Evolutionary conservation across 2,329 filamentous ascomycete species (phyloP).

Genomic region (Trichoderma oligosporum): DNA sequence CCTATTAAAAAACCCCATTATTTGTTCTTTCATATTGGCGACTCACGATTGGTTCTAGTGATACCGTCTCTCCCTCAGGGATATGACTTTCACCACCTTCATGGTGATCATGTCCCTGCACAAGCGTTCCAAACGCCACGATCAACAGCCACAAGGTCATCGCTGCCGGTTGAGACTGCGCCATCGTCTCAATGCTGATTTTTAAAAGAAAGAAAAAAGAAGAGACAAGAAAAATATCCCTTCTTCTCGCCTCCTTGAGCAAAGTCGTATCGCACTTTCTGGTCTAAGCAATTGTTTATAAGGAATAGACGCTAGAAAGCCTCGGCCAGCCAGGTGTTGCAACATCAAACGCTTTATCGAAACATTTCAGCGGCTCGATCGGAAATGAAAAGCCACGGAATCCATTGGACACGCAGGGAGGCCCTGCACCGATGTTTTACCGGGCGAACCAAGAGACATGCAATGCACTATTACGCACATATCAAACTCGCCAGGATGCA

Average conservation of each 20-base stretch:
- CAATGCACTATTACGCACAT: neutral
- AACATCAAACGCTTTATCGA: neutral
- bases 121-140: slow-evolving; percentile 26
- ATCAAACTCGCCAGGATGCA: too few species aligned
- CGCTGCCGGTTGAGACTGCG: slow-evolving; percentile 18
- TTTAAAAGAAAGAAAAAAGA: slow-evolving; percentile 3
- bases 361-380: slow-evolving; percentile 17
- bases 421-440: slow-evolving; percentile 18
- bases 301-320: slow-evolving; percentile 8
- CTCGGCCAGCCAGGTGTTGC: slow-evolving; percentile 5
- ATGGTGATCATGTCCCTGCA: slow-evolving; percentile 48
- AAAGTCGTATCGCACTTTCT: neutral
- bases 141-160: slow-evolving; percentile 24
- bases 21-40: neutral
- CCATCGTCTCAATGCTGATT: neutral
- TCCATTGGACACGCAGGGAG: slow-evolving; percentile 1
- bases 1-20: too few species aligned
- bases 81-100: slow-evolving; percentile 49
- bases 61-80: slow-evolving; percentile 64
- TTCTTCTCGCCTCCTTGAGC: neutral
- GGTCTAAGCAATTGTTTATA: neutral
- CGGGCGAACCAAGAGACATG: slow-evolving; percentile 10
- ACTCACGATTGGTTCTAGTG: slow-evolving; percentile 69
- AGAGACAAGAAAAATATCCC: neutral
- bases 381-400: slow-evolving; percentile 18